These are phyloP conservation scores for Hypomyces perniciosus DNA, from an alignment of 2,329 filamentous ascomycete genomes.

Conservation along the genomic window DNA sequence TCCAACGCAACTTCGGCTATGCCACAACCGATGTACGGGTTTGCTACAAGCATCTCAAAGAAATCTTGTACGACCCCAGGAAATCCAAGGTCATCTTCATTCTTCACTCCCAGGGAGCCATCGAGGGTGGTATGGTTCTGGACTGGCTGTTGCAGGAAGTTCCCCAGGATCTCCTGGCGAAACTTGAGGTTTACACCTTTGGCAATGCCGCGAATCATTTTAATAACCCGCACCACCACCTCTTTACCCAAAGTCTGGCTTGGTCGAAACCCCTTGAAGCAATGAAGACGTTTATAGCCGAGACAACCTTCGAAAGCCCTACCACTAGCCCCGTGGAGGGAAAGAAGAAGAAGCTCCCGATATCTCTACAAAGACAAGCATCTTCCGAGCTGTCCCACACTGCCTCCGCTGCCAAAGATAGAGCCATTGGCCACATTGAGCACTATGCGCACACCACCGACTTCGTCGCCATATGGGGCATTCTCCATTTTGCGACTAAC, in stretches of 20 bases:
- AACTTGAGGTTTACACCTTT: conserved; percentile 74
- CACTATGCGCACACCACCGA: conserved; percentile 73
- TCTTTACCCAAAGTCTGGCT: conserved; percentile 36
- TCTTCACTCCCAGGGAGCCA: conserved; percentile 71
- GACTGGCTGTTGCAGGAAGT: conserved; percentile 73
- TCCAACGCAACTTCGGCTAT: conserved; percentile 70
- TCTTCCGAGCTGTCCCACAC: conserved; percentile 29
- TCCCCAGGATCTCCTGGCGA: conserved; percentile 56
- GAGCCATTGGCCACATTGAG: conserved; percentile 65
- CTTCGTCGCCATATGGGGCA: conserved; percentile 68
- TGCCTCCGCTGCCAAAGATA: conserved; percentile 34
- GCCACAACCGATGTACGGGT: conserved; percentile 61
- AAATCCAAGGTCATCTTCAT: conserved; percentile 68
- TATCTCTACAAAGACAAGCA: conserved; percentile 18
- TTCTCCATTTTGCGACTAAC: conserved; percentile 59
- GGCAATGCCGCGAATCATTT: conserved; percentile 76
- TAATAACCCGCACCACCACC: conserved; percentile 63
- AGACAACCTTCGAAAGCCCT: conserved; percentile 28
- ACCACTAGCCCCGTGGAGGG: conserved; percentile 16
- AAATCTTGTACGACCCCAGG: conserved; percentile 53
- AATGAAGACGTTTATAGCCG: conserved; percentile 29
- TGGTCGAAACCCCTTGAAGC: conserved; percentile 29
- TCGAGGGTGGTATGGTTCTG: conserved; percentile 65
- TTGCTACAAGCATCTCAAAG: conserved; percentile 57
- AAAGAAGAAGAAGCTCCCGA: conserved; percentile 14